phyloP scores from a whole-genome alignment of 1,284 basidiomycete species.

The Moesziomyces globuligerus region DNA sequence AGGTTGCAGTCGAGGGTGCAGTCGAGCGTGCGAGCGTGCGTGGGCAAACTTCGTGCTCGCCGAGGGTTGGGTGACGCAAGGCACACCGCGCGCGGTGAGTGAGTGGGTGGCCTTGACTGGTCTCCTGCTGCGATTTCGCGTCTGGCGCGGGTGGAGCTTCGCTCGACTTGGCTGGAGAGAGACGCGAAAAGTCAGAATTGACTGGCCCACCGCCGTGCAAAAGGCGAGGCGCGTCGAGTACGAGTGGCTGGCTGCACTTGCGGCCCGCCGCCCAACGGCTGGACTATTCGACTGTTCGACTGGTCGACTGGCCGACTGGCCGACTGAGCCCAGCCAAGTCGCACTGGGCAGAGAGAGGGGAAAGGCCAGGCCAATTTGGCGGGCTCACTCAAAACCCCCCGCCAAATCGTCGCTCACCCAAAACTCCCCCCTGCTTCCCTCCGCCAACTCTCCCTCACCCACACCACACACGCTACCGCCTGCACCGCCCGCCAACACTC shows the following conservation, averaged over 20 bases:
- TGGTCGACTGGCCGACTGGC: slow-evolving; percentile 14
- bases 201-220: not conserved
- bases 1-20: too few species aligned
- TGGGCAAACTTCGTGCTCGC: slow-evolving; percentile 12
- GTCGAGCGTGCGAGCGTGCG: too few species aligned
- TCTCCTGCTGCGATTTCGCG: slow-evolving; percentile 13
- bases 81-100: not conserved
- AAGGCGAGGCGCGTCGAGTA: not conserved
- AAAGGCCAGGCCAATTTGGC: slow-evolving; percentile 9
- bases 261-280: too few species aligned
- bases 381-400: slow-evolving; percentile 37
- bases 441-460: slow-evolving; percentile 40
- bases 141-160: not conserved
- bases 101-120: slow-evolving; percentile 11
- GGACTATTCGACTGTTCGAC: too few species aligned
- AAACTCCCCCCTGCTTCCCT: slow-evolving; percentile 32
- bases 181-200: not conserved
- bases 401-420: slow-evolving; percentile 28
- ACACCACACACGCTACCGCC: slow-evolving; percentile 30
- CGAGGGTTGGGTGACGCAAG: not conserved
- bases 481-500: slow-evolving; percentile 6
- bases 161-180: not conserved
- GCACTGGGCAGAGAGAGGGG: not conserved
- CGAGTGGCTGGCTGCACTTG: too few species aligned
- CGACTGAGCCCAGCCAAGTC: not conserved